Evolutionary conservation across 1,139 yeast species (phyloP).

Genomic region (Cylindricascospora bacillispora): DNA sequence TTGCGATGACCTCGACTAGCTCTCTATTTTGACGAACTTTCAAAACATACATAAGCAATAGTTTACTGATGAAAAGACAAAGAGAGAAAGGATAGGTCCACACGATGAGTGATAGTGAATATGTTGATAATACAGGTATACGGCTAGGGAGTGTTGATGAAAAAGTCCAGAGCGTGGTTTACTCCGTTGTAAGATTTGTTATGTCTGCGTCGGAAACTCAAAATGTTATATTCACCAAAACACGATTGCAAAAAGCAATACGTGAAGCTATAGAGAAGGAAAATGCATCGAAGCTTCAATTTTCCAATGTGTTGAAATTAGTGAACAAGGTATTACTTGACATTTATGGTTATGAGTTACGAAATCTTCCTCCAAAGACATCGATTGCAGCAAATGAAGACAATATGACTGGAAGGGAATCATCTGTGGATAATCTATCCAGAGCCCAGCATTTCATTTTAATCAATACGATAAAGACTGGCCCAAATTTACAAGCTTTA

Average conservation of each 20-base stretch:
- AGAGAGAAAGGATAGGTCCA: too few relatives aligned
- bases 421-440: too few relatives aligned
- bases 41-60: too few relatives aligned
- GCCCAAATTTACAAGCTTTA: slow-evolving; percentile 9
- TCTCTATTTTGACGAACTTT: too few relatives aligned
- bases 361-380: slow-evolving; percentile 10
- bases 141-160: too few relatives aligned
- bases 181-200: slow-evolving; percentile 14
- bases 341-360: slow-evolving; percentile 17
- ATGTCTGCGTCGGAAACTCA: slow-evolving; percentile 13
- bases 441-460: slow-evolving; percentile 16
- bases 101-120: too few relatives aligned
- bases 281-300: slow-evolving; percentile 8
- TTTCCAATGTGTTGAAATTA: slow-evolving; percentile 8
- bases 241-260: slow-evolving; percentile 10
- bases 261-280: slow-evolving; percentile 13
- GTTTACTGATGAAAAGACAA: too few relatives aligned
- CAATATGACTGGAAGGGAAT: slow-evolving; percentile 1
- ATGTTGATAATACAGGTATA: too few relatives aligned
- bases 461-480: slow-evolving; percentile 9
- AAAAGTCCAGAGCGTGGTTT: too few relatives aligned
- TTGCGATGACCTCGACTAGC: too few relatives aligned
- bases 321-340: slow-evolving; percentile 12
- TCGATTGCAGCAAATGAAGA: not conserved
- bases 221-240: slow-evolving; percentile 13